Evolutionary conservation across 192 early-diverging fungal species (phyloP).

Genomic region (Gonapodya sp.): DNA sequence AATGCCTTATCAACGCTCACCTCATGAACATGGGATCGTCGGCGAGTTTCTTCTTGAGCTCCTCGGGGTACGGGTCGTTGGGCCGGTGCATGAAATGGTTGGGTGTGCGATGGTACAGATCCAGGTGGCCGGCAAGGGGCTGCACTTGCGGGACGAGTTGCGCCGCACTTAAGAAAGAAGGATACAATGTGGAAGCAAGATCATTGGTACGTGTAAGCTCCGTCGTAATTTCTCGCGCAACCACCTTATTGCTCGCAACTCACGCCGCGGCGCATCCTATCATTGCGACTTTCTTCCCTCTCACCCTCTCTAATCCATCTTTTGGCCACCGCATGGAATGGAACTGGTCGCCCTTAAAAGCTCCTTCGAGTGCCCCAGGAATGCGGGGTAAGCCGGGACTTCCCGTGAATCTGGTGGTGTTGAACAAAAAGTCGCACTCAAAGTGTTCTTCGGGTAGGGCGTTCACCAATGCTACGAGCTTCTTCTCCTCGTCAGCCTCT

Average conservation of each 20-base stretch:
- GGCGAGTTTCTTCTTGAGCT: constrained; percentile 9
- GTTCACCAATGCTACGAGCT: neutral
- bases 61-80: constrained; percentile 10
- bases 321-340: constrained; percentile 5
- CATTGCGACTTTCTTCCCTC: constrained; percentile 9
- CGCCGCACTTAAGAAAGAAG: neutral
- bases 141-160: constrained; percentile 4
- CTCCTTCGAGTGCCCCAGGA: constrained; percentile 8
- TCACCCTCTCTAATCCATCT: constrained; percentile 8
- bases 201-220: no score
- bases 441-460: neutral
- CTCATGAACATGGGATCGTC: neutral
- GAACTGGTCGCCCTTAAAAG: constrained; percentile 10
- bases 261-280: constrained; percentile 9
- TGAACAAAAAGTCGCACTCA: constrained; percentile 7
- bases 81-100: constrained; percentile 13
- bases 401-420: constrained; percentile 9
- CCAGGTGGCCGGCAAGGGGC: neutral
- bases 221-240: no score
- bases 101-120: constrained; percentile 9
- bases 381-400: constrained; percentile 6
- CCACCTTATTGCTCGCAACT: no score
- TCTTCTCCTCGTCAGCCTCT: constrained; percentile 8
- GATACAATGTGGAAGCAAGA: no score
- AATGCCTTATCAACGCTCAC: no score